These are phyloP conservation scores for Solanum chacoense DNA, from an alignment of 305 asterid species.

Conservation along the genomic window DNA sequence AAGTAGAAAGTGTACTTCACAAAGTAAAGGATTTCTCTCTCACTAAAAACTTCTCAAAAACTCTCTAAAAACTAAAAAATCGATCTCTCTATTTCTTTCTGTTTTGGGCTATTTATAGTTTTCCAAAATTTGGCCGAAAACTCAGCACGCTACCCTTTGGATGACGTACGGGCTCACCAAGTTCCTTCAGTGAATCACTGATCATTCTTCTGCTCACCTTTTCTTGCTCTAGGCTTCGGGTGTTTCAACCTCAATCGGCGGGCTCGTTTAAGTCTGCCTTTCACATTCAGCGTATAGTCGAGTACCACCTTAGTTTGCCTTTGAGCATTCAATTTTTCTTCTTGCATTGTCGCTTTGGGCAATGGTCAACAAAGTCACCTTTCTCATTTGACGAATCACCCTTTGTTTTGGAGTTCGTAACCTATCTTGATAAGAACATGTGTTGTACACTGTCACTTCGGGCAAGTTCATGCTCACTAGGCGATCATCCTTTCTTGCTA, in stretches of 20 bases:
- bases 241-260: not conserved
- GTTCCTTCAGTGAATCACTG: not conserved
- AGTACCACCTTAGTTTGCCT: not conserved
- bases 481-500: not conserved
- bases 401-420: not conserved
- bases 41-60: too few species aligned
- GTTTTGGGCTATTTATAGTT: too few species aligned
- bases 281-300: not conserved
- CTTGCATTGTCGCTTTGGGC: not conserved
- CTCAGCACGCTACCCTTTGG: not conserved
- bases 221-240: not conserved
- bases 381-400: not conserved
- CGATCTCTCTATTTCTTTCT: too few species aligned
- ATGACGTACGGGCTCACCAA: not conserved
- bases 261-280: not conserved
- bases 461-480: not conserved
- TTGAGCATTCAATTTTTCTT: not conserved
- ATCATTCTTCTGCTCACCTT: not conserved
- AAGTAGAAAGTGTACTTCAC: too few species aligned
- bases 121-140: too few species aligned
- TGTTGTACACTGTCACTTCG: not conserved
- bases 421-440: not conserved
- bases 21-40: too few species aligned
- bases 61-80: too few species aligned
- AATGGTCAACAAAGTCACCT: not conserved